A percentile compares a stretch with the other conserved stretches of the same genome.
These are phyloP conservation scores for Gentiana dahurica DNA, from an alignment of 257 asterid genomes.

Conservation along the genomic window DNA sequence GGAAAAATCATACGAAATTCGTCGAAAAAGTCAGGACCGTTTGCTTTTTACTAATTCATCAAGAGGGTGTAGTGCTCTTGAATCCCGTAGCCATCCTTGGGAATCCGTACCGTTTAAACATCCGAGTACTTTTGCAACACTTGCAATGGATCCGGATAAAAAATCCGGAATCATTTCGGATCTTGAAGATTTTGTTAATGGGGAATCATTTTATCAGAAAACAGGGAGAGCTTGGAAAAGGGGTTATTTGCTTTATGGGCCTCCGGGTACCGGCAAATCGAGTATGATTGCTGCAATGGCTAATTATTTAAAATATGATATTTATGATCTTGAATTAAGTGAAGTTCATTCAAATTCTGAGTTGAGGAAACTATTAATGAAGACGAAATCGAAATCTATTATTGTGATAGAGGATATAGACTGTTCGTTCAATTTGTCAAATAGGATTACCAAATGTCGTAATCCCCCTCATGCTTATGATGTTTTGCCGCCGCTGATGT, in stretches of 20 bases:
- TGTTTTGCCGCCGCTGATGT: not conserved
- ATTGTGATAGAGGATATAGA: constrained; percentile 44
- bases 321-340: constrained; percentile 38
- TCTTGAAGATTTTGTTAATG: constrained; percentile 30
- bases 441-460: not conserved
- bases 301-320: constrained; percentile 34
- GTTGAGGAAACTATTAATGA: constrained; percentile 33
- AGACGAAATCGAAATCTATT: constrained; percentile 31
- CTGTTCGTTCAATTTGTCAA: constrained; percentile 33
- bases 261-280: constrained; percentile 42
- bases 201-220: constrained; percentile 29
- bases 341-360: constrained; percentile 36
- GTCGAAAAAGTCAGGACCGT: constrained; percentile 31
- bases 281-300: constrained; percentile 56
- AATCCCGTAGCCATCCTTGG: constrained; percentile 41
- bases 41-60: constrained; percentile 33
- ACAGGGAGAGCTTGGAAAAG: constrained; percentile 47
- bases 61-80: constrained; percentile 26
- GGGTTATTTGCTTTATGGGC: constrained; percentile 33
- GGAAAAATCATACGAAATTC: constrained; percentile 29
- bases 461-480: not conserved
- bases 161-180: constrained; percentile 34
- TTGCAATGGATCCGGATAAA: constrained; percentile 33
- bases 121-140: constrained; percentile 35
- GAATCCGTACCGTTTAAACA: constrained; percentile 46